Evolutionary conservation across 139 green algal genomes (phyloP), one percentile per base, ranked within the genome.

Genomic region (Tetradesmus lagerheimii): DNA sequence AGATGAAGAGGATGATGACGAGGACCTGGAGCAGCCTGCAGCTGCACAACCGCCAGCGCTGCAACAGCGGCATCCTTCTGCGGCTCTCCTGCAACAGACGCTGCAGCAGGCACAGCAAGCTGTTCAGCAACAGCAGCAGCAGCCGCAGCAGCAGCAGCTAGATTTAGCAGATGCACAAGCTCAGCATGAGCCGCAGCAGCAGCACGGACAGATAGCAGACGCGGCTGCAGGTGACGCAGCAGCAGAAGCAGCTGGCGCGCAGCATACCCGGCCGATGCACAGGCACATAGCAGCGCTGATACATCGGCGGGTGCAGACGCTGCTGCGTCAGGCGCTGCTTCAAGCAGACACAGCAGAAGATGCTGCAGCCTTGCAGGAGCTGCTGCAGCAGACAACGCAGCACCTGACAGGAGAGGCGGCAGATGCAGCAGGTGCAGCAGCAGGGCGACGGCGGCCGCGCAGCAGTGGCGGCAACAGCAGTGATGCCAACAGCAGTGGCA

Each of bases 201-300:
- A 78, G 57, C 82, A 53, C 27, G 29, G 31, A 2, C 57, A 71
- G 57, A 15, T 31, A 8, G 20, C 23, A 8, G 57, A 31, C 57
- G 57, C 15, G 3, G 57, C 20, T n/a, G 34, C 15, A 79, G 82
- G 50, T 29, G 57, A 4, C n/a, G 35, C 34, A 74, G 82, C 14
- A 76, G 29, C 80, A 76, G n/a, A n/a, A 86, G 47, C 82, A 87
- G 57, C 82, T 41, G 71, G 31, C 31, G 20, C 47, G 82, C 82
- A 53, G 50, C 81, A 87, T 15, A 14, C 50, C 11, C 31, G 35
- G 37, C 35, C 23, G n/a, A 23, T 74, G n/a, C 47, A 43, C 35
- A 12, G 47, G 20, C 80, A 75, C n/a, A 27, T 76, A 29, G 80
- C 80, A 75, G 80, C 47, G 12, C 4, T 75, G 31, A 18, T 67